Evolutionary conservation across 306 rosid species (phyloP), one percentile per base, ranked within the genome.

Genomic region (Begonia fuchsioides): DNA sequence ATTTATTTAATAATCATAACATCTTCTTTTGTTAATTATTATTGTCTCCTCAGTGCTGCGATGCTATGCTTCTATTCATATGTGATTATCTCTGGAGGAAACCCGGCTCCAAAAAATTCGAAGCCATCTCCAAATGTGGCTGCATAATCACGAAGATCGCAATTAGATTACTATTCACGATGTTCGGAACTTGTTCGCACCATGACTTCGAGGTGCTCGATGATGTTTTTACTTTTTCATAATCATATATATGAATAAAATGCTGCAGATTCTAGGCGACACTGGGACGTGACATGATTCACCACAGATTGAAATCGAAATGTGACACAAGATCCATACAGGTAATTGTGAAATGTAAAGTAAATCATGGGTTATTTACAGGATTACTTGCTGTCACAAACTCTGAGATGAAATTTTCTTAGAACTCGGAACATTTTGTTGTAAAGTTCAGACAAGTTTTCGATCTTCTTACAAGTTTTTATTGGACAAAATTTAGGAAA

Each of bases 61-160:
- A 88, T 88, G 97, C 68, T 88, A 15, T 77, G 90, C 78, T 88
- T 88, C 68, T 88, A 88, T 61, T 66, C 76, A 1, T 81, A 83
- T 41, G 95, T 84, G 57, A 43, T 88, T 55, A 54, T 74, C 32
- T 59, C 82, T 0, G 95, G 97, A 56, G 95, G 97, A 58, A 88
- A 84, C 59, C 97, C 97, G 12, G 93, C 97, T 38, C 90, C 97
- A 13, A 88, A 84, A 81, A 88, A 88, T 53, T 67, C 68, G 75
- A 84, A 78, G 76, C 32, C 86, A 39, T 68, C 84, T 54, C 70
- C 75, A 46, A 74, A 60, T 67, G 57, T 38, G 20, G 75, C 38
- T 35, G 75, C 82, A 14, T 61, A 60, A 11, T 76, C 70, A 41
- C 3, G 45, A 11, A 41, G 45, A n/a, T n/a, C 45, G 3, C 14